Evolutionary conservation across 1,139 yeast genomes (phyloP).

Genomic region (Eremothecium sinecaudum): DNA sequence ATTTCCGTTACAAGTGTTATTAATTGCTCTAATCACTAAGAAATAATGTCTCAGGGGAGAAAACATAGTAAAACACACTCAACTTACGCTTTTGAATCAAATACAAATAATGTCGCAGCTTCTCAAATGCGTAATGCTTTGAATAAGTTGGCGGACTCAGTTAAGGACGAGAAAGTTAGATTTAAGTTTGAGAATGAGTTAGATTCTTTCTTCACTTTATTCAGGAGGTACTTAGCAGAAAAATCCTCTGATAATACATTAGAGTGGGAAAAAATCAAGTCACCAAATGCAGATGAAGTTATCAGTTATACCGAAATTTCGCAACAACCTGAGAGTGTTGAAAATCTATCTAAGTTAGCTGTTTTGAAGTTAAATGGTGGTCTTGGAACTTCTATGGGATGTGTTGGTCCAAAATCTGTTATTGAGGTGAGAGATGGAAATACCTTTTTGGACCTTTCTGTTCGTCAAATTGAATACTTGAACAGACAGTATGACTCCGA

Average conservation of each 20-base stretch:
- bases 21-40: too few species aligned
- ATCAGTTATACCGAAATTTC: slow-evolving; percentile 56
- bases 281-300: slow-evolving; percentile 83
- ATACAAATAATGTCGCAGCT: slow-evolving; percentile 93
- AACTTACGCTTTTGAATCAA: slow-evolving; percentile 82
- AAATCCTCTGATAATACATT: slow-evolving; percentile 73
- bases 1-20: too few species aligned
- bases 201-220: slow-evolving; percentile 90
- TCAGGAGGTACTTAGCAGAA: slow-evolving; percentile 84
- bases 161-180: slow-evolving; percentile 43
- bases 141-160: slow-evolving; percentile 79
- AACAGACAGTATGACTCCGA: slow-evolving; percentile 86
- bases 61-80: slow-evolving; percentile 65
- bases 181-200: slow-evolving; percentile 74
- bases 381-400: slow-evolving; percentile 97
- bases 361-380: slow-evolving; percentile 97
- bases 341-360: slow-evolving; percentile 75
- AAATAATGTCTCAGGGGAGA: slow-evolving; percentile 31
- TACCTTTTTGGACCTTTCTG: slow-evolving; percentile 88
- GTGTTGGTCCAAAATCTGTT: slow-evolving; percentile 97
- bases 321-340: slow-evolving; percentile 29
- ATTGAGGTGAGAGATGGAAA: slow-evolving; percentile 98
- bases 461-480: slow-evolving; percentile 92
- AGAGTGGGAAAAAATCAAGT: slow-evolving; percentile 93
- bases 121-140: slow-evolving; percentile 96